These are phyloP conservation scores for Penicillium simplicissimum DNA, from an alignment of 495 filamentous ascomycete species.

Conservation along the genomic window DNA sequence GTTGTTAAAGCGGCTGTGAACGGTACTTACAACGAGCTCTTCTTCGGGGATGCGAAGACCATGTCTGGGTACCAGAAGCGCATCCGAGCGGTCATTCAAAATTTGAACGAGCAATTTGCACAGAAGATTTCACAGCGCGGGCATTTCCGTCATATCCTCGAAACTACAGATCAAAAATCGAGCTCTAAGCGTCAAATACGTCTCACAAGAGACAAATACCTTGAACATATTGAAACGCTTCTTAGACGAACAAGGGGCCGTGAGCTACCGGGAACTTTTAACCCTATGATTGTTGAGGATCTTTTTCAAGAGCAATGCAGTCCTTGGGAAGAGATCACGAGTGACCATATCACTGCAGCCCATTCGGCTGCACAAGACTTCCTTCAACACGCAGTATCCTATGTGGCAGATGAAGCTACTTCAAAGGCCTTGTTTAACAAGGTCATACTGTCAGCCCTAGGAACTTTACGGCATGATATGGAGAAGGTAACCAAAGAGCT, in stretches of 20 bases:
- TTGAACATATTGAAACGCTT: neutral
- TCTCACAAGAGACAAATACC: neutral
- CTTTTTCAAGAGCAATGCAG: neutral
- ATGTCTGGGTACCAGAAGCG: neutral
- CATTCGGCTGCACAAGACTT: no score
- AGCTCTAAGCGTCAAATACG: neutral
- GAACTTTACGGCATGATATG: neutral
- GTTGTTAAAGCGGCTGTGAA: conserved; percentile 53
- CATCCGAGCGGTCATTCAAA: neutral
- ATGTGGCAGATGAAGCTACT: neutral
- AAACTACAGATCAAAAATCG: neutral
- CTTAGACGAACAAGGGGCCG: neutral
- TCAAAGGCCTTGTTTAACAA: neutral
- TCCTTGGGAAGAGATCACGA: neutral
- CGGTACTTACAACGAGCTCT: conserved; percentile 57
- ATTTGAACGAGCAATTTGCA: neutral
- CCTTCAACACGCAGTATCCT: no score
- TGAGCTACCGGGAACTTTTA: neutral
- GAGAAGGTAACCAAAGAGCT: neutral
- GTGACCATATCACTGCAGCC: no score
- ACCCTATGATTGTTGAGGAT: neutral
- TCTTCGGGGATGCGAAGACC: conserved; percentile 51
- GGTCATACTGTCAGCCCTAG: neutral
- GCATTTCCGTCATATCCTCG: neutral
- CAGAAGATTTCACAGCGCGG: neutral